Conservation (phyloP, 208 protist species). For the Acanthamoeba healyi region DNA sequence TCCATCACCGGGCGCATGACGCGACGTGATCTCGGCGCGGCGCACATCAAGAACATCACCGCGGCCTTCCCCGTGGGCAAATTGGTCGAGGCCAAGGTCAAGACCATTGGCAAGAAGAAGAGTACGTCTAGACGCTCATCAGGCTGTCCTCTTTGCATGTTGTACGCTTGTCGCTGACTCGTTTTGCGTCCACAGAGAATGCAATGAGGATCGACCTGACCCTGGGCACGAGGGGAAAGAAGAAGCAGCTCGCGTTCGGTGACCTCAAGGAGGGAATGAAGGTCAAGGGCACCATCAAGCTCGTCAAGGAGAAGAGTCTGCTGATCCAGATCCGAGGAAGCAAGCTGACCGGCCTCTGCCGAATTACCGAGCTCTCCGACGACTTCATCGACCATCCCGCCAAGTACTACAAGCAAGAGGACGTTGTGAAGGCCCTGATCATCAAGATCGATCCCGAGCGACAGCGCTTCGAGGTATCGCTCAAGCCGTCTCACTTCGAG, state of each 20-base stretch:
- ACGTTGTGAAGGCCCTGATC: constrained; percentile 77
- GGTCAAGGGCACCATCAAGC: constrained; percentile 61
- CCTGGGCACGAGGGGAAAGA: not conserved
- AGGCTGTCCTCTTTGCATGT: not conserved
- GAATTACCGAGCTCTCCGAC: constrained; percentile 70
- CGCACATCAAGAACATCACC: constrained; percentile 24
- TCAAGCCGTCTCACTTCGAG: constrained; percentile 75
- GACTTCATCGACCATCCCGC: constrained; percentile 39
- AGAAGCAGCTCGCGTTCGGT: constrained; percentile 42
- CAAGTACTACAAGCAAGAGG: constrained; percentile 50
- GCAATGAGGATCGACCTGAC: constrained; percentile 13
- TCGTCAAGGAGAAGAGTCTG: constrained; percentile 64
- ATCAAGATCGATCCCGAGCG: constrained; percentile 75
- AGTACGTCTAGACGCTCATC: not conserved
- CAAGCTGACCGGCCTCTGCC: constrained; percentile 71
- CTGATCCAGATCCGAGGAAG: constrained; percentile 68
- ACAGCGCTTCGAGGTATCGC: constrained; percentile 28
- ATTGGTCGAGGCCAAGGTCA: constrained; percentile 46
- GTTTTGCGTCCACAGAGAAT: not conserved
- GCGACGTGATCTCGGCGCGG: not conserved
- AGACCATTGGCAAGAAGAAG: not conserved
- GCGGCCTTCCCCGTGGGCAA: constrained; percentile 40
- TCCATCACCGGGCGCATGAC: not conserved
- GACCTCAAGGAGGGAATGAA: constrained; percentile 76
- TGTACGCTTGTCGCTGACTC: not conserved